Evolutionary conservation across 495 filamentous ascomycete genomes (phyloP).

Genomic region (Neurospora sp.): DNA sequence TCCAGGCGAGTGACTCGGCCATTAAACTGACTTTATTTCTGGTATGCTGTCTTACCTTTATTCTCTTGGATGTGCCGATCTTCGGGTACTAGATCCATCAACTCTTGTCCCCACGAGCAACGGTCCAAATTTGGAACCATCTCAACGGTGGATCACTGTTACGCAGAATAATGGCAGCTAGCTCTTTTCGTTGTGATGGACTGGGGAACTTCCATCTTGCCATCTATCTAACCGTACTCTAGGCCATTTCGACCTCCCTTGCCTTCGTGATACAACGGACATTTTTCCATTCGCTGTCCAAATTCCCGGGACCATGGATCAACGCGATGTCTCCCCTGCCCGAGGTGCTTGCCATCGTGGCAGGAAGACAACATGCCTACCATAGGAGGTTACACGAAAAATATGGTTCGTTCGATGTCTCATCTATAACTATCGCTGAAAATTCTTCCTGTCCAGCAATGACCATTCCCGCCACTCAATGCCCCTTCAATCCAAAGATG

Average conservation of each 20-base stretch:
- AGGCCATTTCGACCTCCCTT: not conserved
- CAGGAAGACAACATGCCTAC: conserved; percentile 7
- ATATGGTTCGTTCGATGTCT: conserved; percentile 1
- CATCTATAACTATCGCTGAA: not conserved
- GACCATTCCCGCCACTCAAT: not conserved
- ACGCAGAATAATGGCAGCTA: not conserved
- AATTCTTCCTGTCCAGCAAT: not conserved
- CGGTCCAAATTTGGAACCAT: not conserved
- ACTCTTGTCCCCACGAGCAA: not conserved
- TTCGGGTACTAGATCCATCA: not conserved
- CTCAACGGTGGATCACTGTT: not conserved
- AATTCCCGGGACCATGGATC: conserved; percentile 7
- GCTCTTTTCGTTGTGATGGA: not conserved
- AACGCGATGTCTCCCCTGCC: conserved; percentile 7
- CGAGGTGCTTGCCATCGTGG: conserved; percentile 1
- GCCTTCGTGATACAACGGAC: not conserved
- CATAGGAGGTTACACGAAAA: conserved; percentile 5
- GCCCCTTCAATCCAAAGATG: not conserved
- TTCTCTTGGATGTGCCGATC: not conserved
- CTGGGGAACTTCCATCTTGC: not conserved
- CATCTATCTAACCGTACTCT: not conserved
- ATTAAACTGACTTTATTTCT: not conserved
- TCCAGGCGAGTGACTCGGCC: not conserved
- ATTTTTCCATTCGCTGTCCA: conserved; percentile 8
- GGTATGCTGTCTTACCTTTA: not conserved